Conservation (phyloP, 2,329 filamentous ascomycete species). For the Colletotrichum limetticola region DNA sequence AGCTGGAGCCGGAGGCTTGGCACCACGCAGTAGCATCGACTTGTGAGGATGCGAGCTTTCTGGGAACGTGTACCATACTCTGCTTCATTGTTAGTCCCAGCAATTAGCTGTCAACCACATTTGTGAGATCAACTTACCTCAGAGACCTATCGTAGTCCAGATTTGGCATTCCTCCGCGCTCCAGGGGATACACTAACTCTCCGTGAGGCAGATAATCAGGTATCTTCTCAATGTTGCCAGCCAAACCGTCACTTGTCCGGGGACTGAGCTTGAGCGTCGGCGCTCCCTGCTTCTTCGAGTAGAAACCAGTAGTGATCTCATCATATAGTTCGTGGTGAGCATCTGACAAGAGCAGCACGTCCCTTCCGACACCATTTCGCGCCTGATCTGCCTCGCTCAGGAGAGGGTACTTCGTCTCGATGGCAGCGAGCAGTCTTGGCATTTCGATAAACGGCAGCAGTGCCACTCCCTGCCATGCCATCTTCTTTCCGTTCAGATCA, state of each 20-base stretch:
- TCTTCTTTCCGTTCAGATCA: conserved; percentile 97
- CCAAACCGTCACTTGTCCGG: conserved; percentile 78
- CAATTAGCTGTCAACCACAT: background rate
- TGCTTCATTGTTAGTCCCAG: conserved; percentile 52
- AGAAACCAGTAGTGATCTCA: conserved; percentile 85
- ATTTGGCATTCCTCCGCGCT: conserved; percentile 76
- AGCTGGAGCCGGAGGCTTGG: conserved; percentile 76
- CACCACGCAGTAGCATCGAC: conserved; percentile 91
- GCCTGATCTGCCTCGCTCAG: conserved; percentile 80
- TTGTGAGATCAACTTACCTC: conserved; percentile 66
- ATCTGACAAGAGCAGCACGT: conserved; percentile 87
- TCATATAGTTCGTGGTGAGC: conserved; percentile 83
- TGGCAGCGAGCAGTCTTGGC: conserved; percentile 82
- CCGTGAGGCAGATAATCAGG: conserved; percentile 87
- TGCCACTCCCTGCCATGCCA: conserved; percentile 96
- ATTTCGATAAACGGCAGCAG: conserved; percentile 97
- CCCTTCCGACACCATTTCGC: conserved; percentile 83
- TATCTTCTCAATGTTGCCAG: conserved; percentile 84
- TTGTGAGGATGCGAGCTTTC: conserved; percentile 80
- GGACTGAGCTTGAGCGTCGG: conserved; percentile 79
- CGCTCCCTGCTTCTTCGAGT: conserved; percentile 84
- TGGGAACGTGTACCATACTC: conserved; percentile 88
- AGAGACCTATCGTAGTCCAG: conserved; percentile 89
- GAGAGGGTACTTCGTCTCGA: conserved; percentile 83
- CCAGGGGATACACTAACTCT: conserved; percentile 80